These are phyloP conservation scores for Parascedosporium putredinis DNA, from an alignment of 2,329 filamentous ascomycete species.

Conservation along the genomic window DNA sequence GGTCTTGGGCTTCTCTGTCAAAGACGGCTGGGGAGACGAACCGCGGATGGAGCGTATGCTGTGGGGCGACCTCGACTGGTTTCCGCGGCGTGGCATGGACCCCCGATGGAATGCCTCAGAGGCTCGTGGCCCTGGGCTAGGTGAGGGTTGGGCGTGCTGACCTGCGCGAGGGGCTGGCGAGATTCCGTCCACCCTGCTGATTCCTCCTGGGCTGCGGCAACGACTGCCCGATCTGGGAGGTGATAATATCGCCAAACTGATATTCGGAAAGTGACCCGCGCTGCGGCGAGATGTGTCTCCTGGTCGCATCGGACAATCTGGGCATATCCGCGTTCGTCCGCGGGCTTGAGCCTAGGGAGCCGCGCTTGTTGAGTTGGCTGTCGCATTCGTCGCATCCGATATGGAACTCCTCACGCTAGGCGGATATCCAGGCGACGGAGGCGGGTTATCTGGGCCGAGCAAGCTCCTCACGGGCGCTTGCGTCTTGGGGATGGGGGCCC, in stretches of 20 bases:
- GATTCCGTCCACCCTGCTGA: constrained; percentile 30
- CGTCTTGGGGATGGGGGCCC: constrained; percentile 24
- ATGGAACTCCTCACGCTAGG: constrained; percentile 5
- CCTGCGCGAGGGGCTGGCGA: constrained; percentile 22
- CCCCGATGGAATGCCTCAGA: constrained; percentile 19
- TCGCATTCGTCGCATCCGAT: constrained; percentile 1
- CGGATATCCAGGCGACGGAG: constrained; percentile 3
- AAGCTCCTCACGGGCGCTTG: constrained; percentile 37
- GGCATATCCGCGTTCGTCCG: neutral
- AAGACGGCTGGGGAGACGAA: constrained; percentile 32
- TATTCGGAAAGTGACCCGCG: constrained; percentile 29
- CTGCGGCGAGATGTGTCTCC: constrained; percentile 4
- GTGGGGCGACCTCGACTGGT: constrained; percentile 44
- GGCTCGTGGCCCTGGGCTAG: constrained; percentile 20
- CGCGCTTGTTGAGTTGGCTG: neutral
- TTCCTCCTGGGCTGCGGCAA: constrained; percentile 37
- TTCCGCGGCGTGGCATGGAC: constrained; percentile 22
- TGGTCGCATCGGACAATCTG: neutral
- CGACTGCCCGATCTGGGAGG: constrained; percentile 37
- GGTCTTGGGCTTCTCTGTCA: constrained; percentile 22
- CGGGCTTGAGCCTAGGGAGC: neutral
- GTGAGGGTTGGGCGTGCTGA: constrained; percentile 21
- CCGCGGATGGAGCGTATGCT: constrained; percentile 28
- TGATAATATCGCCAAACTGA: constrained; percentile 50
- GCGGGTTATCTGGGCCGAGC: constrained; percentile 32